Evolutionary conservation across 2,329 filamentous ascomycete genomes (phyloP), one percentile per base, ranked within the genome.

Genomic region (Drechmeria coniospora): DNA sequence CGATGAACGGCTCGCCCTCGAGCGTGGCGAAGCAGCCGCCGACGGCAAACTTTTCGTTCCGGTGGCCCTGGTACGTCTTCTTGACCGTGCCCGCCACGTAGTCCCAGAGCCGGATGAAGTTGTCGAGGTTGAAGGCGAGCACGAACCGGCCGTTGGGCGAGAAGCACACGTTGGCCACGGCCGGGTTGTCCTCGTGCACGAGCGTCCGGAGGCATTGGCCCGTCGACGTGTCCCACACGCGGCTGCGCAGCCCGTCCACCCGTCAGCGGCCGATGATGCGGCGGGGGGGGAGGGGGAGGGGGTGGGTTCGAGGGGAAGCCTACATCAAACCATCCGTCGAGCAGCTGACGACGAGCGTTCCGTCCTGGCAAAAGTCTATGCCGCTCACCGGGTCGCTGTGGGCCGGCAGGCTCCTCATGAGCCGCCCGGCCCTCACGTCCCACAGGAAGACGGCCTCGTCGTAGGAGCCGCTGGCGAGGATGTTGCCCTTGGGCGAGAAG

Each of bases 401-500:
- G 3, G 90, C 90, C 1, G 90, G 90, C 21, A 98, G 57, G 36
- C 79, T 86, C 30, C 84, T 71, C 84, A 98, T 93, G 19, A 90
- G 63, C 14, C 78, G 65, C 1, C 83, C 86, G 0, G 83, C 82
- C 10, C 90, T 69, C 10, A 95, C 81, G 51, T 98, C 90, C 90
- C 90, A 98, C 5, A 98, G 56, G 38, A 93, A 94, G 0, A 98
- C 83, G 4, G 90, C 90, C 59, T 98, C 90, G 41, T 98, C 90
- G 54, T 94, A 95, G 37, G 81, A 92, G 9, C 90, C 90, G 39
- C 81, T 92, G 11, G 86, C 90, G 19, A 98, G 68, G 47, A 95
- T 93, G 47, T 98, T 98, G 15, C 90, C 90, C 51, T 94, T 95
- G 2, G 90, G 90, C n/a, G 82, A 87, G 52, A 95, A 95, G 5